Conservation (phyloP, 1,284 basidiomycete genomes). For the Ustilago hordei region DNA sequence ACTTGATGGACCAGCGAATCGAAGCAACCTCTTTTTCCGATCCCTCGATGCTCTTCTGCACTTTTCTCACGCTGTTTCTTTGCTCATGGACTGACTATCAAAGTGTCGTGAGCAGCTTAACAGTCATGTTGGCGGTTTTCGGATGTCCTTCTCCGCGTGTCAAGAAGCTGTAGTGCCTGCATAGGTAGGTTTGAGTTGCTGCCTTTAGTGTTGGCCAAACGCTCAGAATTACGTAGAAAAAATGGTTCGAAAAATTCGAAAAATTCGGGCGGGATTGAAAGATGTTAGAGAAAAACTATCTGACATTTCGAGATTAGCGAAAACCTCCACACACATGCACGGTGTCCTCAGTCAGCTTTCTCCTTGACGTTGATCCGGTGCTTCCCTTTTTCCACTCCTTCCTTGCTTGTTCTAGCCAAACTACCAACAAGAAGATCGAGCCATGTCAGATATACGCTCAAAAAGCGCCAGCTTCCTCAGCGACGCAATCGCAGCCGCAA, state of each 20-base stretch:
- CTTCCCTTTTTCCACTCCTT: background rate
- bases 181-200: too few species aligned
- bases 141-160: background rate
- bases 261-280: too few species aligned
- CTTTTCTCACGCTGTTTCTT: background rate
- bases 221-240: background rate
- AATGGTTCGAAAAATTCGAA: background rate
- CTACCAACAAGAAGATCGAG: background rate
- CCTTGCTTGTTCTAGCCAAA: background rate
- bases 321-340: slow-evolving; percentile 28
- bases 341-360: slow-evolving; percentile 31
- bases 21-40: background rate
- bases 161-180: background rate
- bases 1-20: background rate
- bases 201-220: too few species aligned
- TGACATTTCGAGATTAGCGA: too few species aligned
- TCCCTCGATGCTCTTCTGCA: background rate
- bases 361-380: background rate
- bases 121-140: background rate
- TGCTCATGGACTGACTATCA: too few species aligned
- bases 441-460: slow-evolving; percentile 40
- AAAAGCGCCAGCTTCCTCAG: slow-evolving; percentile 39
- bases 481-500: slow-evolving; percentile 34
- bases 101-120: background rate
- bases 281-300: too few species aligned